Evolutionary conservation across 331 rosid species (phyloP), one percentile per base, ranked within the genome.

Genomic region (Malus hybrid): DNA sequence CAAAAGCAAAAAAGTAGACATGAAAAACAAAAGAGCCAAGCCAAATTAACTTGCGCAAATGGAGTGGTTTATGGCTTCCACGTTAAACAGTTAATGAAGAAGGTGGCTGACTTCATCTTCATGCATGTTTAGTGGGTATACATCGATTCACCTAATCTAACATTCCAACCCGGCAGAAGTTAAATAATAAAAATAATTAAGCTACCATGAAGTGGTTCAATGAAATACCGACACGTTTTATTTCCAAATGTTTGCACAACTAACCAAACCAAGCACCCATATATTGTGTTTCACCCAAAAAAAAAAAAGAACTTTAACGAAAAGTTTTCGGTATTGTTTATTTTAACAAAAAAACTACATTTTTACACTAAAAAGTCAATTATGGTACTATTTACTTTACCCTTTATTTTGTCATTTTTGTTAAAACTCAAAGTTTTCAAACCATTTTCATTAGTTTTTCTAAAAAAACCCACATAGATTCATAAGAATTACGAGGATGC

Each of bases 51-150:
- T 58, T 39, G 32, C 32, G 16, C 58, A 42, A 9, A 29, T 55
- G 65, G 52, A 71, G 78, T 81, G 78, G 53, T 77, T 81, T 76
- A 68, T 82, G 80, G 84, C 66, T 28, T 44, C 53, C 76, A 68
- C 68, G 46, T 64, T 64, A 8, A 64, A 32, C 15, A 13, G 46
- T 64, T 32, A 64, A 32, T 7, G 68, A 13, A 64, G 4, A 64
- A 1, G 68, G 68, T 32, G 68, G 68, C 46, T 64, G 24, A 63
- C 24, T 63, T 16, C 68, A 29, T 18, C 68, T 30, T 4, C n/a
- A 16, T 63, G 14, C 19, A 15, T 63, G 68, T 16, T 63, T 16
- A 63, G 68, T 32, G 1, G 68, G 68, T 63, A 11, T 8, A 16
- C n/a, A 15, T 63, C 46, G 13, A 7, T 63, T 15, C 44, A 63